These are phyloP conservation scores for Chenopodium quinoa DNA, from an alignment of 148 eudicot species.

Conservation along the genomic window DNA sequence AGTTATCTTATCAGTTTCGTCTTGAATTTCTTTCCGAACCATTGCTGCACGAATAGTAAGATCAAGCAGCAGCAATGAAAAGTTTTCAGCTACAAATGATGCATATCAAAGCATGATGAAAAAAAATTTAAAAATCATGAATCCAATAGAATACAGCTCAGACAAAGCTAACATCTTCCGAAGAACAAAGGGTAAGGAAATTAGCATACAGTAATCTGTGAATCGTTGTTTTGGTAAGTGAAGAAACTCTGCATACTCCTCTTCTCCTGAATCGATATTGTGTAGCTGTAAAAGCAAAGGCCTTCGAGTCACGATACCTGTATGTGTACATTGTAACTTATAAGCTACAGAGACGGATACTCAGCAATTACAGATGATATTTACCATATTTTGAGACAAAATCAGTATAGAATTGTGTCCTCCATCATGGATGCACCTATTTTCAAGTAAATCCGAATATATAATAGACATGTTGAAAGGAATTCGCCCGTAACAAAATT, in stretches of 20 bases:
- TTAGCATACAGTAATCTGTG: conserved; percentile 57
- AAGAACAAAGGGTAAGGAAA: not conserved
- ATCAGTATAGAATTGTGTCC: no score
- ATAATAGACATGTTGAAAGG: no score
- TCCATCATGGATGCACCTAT: no score
- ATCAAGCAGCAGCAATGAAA: not conserved
- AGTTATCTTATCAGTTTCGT: conserved; percentile 63
- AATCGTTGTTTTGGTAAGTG: conserved; percentile 46
- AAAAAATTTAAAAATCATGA: not conserved
- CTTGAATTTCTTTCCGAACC: conserved; percentile 60
- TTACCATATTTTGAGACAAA: no score
- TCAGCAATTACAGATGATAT: no score
- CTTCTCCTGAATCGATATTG: conserved; percentile 47
- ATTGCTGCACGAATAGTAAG: conserved; percentile 37
- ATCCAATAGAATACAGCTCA: not conserved
- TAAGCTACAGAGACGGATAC: no score
- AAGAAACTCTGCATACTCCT: conserved; percentile 69
- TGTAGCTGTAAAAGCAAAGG: conserved; percentile 63
- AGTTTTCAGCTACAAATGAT: no score
- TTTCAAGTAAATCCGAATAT: no score
- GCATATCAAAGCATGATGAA: no score
- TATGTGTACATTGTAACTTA: not conserved
- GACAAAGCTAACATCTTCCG: not conserved
- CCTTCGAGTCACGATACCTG: conserved; percentile 76
- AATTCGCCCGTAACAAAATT: no score